These are phyloP conservation scores for Oldenlandia corymbosa DNA, from an alignment of 257 asterid species.

Conservation along the genomic window DNA sequence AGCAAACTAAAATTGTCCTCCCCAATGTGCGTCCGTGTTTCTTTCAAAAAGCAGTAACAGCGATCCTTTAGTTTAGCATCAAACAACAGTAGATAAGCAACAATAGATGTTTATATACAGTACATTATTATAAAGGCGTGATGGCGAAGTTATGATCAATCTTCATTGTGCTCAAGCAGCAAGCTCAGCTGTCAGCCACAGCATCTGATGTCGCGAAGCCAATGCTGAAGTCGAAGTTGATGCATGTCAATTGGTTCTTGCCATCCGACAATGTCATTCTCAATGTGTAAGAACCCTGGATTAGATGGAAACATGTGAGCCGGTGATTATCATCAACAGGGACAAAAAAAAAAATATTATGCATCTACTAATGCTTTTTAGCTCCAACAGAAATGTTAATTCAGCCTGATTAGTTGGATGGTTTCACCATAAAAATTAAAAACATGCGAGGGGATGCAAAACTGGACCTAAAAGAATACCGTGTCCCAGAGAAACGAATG, in stretches of 20 bases:
- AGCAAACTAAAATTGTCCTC: too few species aligned
- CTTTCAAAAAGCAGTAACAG: not conserved
- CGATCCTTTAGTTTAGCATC: not conserved
- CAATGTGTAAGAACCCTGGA: conserved; percentile 71
- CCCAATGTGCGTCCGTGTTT: too few species aligned
- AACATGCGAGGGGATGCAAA: too few species aligned
- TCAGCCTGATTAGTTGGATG: not conserved
- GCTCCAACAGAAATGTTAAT: not conserved
- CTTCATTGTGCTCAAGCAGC: conserved; percentile 6
- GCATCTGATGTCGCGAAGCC: conserved; percentile 35
- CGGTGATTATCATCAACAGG: not conserved
- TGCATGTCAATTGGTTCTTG: conserved; percentile 56
- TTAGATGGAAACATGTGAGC: not conserved
- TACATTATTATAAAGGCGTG: not conserved
- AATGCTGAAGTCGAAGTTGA: conserved; percentile 59
- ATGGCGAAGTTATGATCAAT: not conserved
- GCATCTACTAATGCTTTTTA: not conserved
- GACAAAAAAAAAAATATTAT: not conserved
- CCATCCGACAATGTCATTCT: conserved; percentile 53
- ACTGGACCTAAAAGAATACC: too few species aligned
- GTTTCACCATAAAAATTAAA: not conserved
- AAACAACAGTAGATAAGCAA: not conserved
- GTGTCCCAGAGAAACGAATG: too few species aligned
- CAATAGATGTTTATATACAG: not conserved
- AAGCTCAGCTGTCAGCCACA: conserved; percentile 36